Conservation (phyloP, 1,139 yeast species). For the Protomyces inundatus region DNA sequence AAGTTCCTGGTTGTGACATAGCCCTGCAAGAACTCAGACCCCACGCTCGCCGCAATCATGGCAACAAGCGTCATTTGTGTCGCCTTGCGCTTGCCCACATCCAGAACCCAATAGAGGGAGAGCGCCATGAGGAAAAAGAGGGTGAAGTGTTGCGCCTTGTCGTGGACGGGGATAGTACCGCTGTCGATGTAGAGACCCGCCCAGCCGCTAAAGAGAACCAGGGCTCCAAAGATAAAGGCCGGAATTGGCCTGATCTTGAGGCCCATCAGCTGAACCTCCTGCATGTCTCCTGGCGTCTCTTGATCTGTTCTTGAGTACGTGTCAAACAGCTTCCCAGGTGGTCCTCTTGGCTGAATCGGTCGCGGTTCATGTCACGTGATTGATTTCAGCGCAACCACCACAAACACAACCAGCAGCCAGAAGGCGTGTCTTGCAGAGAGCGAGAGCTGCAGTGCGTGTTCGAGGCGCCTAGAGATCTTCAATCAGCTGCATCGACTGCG, state of each 20-base stretch:
- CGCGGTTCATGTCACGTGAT: no score
- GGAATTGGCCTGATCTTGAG: background rate
- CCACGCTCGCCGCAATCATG: conserved; percentile 46
- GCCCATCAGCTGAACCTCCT: background rate
- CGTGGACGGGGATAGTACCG: conserved; percentile 39
- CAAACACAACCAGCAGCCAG: no score
- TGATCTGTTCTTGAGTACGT: no score
- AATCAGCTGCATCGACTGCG: no score
- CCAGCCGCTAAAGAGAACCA: background rate
- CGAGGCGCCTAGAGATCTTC: no score
- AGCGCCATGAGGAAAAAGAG: conserved; percentile 50
- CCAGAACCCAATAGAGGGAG: conserved; percentile 51
- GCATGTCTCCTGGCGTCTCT: background rate
- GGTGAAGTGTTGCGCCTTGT: conserved; percentile 50
- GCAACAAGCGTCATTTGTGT: conserved; percentile 45
- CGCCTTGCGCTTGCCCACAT: conserved; percentile 43
- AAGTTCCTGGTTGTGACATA: conserved; percentile 39
- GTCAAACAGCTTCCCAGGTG: no score
- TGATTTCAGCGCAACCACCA: no score
- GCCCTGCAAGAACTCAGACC: conserved; percentile 51
- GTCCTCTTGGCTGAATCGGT: no score
- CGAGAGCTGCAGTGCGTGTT: no score
- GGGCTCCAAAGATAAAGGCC: background rate
- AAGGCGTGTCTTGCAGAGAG: no score
- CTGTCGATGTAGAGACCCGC: background rate